Percentiles rank a stretch among this genome's conserved stretches.
Conservation (phyloP, 306 rosid genomes). For the Trifolium pratense region DNA sequence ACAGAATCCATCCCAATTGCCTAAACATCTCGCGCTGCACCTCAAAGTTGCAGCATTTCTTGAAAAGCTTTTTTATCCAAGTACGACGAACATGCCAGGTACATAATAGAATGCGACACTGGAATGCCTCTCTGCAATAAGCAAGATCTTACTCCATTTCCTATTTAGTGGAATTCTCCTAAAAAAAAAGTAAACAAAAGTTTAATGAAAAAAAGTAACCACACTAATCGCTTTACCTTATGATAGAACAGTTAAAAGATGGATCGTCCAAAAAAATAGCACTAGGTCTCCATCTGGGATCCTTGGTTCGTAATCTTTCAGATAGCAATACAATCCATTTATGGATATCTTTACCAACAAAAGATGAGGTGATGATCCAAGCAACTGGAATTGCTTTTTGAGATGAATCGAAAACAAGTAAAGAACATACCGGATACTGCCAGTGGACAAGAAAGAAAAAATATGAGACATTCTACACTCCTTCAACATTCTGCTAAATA, state of each 20-base stretch:
- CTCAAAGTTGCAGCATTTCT: constrained; percentile 69
- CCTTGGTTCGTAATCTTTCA: constrained; percentile 66
- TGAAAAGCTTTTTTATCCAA: constrained; percentile 65
- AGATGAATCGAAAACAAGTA: constrained; percentile 77
- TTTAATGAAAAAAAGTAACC: constrained; percentile 25
- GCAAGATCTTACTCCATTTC: constrained; percentile 39
- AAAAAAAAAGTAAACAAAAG: constrained; percentile 3
- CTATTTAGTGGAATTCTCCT: constrained; percentile 12
- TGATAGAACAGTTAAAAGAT: constrained; percentile 57
- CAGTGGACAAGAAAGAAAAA: constrained; percentile 31
- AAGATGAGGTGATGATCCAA: constrained; percentile 77
- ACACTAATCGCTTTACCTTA: constrained; percentile 57
- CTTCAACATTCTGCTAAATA: constrained; percentile 20
- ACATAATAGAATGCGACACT: constrained; percentile 68
- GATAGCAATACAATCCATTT: constrained; percentile 74
- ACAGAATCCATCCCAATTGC: constrained; percentile 70
- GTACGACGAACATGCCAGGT: constrained; percentile 75
- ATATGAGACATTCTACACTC: constrained; percentile 25
- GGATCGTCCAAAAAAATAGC: constrained; percentile 76
- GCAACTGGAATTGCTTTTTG: constrained; percentile 85
- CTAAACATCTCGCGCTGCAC: constrained; percentile 69
- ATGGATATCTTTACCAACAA: constrained; percentile 56
- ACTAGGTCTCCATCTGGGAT: constrained; percentile 68
- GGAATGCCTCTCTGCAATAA: constrained; percentile 75
- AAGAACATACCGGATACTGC: constrained; percentile 72